Conservation (phyloP, 805 yeast species). For the Kodamaea hsintzibuensis region DNA sequence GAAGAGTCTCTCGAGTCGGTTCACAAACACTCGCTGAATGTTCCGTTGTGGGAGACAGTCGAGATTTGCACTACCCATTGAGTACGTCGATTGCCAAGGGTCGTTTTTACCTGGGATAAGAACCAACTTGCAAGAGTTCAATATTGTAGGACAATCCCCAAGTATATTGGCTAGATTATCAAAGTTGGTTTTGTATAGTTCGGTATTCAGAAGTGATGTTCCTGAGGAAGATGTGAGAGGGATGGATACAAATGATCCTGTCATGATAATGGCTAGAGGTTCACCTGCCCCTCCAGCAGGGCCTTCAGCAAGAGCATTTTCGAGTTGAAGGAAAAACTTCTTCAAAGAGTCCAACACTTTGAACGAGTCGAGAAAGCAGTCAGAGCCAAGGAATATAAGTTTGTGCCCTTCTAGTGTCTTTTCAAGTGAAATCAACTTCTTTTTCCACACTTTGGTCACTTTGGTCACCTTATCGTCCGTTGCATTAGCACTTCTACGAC, state of each 20-base stretch:
- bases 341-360: constrained; percentile 61
- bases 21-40: constrained; percentile 72
- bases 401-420: constrained; percentile 55
- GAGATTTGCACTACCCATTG: constrained; percentile 51
- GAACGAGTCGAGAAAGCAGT: constrained; percentile 63
- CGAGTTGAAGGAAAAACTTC: constrained; percentile 58
- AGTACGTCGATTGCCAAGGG: constrained; percentile 81
- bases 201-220: constrained; percentile 50
- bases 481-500: not conserved
- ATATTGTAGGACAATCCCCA: constrained; percentile 56
- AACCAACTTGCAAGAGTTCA: constrained; percentile 55
- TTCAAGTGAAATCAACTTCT: constrained; percentile 58
- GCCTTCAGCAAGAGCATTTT: constrained; percentile 29
- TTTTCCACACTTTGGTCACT: constrained; percentile 60
- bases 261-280: constrained; percentile 72
- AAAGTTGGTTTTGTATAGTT: constrained; percentile 63
- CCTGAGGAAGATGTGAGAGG: constrained; percentile 63
- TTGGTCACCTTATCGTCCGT: constrained; percentile 46
- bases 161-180: constrained; percentile 71
- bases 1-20: constrained; percentile 59
- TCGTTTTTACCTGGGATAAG: constrained; percentile 90
- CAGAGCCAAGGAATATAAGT: constrained; percentile 72
- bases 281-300: constrained; percentile 28
- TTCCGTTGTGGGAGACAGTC: constrained; percentile 59
- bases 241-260: constrained; percentile 74